Evolutionary conservation across 2,329 filamentous ascomycete genomes (phyloP).

Genomic region (Aspergillus proliferans): DNA sequence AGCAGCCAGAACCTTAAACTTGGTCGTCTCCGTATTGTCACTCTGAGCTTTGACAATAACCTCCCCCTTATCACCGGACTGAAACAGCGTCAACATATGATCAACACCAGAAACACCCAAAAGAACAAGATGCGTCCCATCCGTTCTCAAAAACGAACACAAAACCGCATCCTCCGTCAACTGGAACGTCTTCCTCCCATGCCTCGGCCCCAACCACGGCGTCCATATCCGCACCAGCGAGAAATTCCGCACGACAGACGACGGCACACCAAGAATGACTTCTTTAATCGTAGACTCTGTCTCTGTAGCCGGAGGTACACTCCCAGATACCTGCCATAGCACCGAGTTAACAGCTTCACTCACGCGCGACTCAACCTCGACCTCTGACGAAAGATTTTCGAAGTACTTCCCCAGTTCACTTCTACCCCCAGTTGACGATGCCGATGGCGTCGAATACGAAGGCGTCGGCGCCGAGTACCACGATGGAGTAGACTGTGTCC

Average conservation of each 20-base stretch:
- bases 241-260: slow-evolving; percentile 67
- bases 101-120: slow-evolving; percentile 70
- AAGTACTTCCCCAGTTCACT: slow-evolving; percentile 28
- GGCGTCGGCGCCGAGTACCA: background rate
- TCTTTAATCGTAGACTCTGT: slow-evolving; percentile 53
- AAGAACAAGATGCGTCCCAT: slow-evolving; percentile 70
- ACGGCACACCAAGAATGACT: slow-evolving; percentile 58
- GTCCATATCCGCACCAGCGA: slow-evolving; percentile 71
- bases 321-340: slow-evolving; percentile 50
- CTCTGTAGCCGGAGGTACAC: slow-evolving; percentile 48
- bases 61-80: slow-evolving; percentile 57
- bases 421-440: slow-evolving; percentile 8
- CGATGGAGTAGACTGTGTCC: background rate
- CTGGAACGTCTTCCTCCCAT: slow-evolving; percentile 62
- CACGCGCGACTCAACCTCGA: slow-evolving; percentile 26
- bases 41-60: slow-evolving; percentile 66
- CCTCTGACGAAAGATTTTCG: slow-evolving; percentile 25
- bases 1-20: slow-evolving; percentile 61
- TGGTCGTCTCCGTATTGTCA: slow-evolving; percentile 54
- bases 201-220: slow-evolving; percentile 83
- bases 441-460: background rate
- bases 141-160: slow-evolving; percentile 65
- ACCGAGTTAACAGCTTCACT: slow-evolving; percentile 38
- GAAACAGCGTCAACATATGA: slow-evolving; percentile 64
- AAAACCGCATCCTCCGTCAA: slow-evolving; percentile 73